These are phyloP conservation scores for Saturnispora halmiae DNA, from an alignment of 805 yeast species.

Conservation along the genomic window DNA sequence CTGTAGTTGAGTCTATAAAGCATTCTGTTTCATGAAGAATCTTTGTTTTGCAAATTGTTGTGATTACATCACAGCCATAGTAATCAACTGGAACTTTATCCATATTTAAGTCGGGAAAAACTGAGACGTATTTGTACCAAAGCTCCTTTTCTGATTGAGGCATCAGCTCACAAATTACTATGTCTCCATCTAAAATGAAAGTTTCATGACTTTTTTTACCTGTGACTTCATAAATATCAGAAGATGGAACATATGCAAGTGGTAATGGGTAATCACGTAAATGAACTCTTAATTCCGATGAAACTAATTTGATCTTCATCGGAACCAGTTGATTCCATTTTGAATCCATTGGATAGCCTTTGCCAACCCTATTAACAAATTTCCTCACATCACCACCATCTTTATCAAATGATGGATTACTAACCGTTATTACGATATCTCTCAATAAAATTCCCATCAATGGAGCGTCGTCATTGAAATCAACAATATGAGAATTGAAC, in stretches of 20 bases:
- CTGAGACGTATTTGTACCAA: conserved; percentile 53
- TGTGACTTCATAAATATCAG: conserved; percentile 4
- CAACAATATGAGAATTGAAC: conserved; percentile 39
- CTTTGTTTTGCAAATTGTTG: conserved; percentile 9
- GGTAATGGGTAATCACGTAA: conserved; percentile 85
- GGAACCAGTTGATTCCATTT: conserved; percentile 65
- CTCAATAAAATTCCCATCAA: conserved; percentile 40
- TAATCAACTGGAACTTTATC: too few relatives aligned
- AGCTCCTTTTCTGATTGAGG: conserved; percentile 41
- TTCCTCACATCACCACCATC: conserved; percentile 39
- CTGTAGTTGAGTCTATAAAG: conserved; percentile 42
- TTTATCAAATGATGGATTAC: conserved; percentile 38
- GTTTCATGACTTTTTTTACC: conserved; percentile 8
- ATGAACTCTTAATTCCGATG: conserved; percentile 59
- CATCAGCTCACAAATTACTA: conserved; percentile 61
- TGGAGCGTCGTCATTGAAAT: conserved; percentile 40
- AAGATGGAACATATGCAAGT: conserved; percentile 55
- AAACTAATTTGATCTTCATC: conserved; percentile 41
- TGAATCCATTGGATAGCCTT: conserved; percentile 70
- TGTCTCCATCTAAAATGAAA: conserved; percentile 40
- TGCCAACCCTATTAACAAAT: conserved; percentile 67
- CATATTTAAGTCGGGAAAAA: conserved; percentile 40
- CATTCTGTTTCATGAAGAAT: conserved; percentile 45
- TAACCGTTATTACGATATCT: conserved; percentile 37
- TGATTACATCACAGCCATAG: conserved; percentile 7